Evolutionary conservation across 2,329 filamentous ascomycete genomes (phyloP), one percentile per base, ranked within the genome.

Genomic region (Penicillium sp.): DNA sequence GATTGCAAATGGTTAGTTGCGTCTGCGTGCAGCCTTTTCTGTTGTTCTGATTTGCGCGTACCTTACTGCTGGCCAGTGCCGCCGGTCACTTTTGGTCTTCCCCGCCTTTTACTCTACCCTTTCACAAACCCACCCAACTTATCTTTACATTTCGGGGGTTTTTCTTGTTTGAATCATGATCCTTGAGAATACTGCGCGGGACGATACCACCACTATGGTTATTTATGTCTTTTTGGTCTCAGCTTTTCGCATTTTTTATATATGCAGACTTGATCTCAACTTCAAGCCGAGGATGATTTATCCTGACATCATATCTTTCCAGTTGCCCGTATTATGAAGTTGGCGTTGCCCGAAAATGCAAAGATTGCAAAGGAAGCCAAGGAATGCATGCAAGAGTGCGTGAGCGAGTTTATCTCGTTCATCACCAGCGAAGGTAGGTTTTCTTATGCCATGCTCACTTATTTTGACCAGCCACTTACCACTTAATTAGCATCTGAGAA

Each of bases 321-420:
- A 99, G 95, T 99, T 71, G 95, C 95, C 65, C 90, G 95, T 56
- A 98, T 99, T 77, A 99, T 99, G 95, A 99, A 99, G 78, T 90
- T 92, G 69, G 95, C 95, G 7, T 83, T 99, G 49, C 95, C 95
- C 51, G 95, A 99, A 65, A 99, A 99, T 73, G 95, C 95, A 67
- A 99, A 99, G 80, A 99, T 99, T 61, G 93, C 93, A 59, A 99
- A 99, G 75, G 95, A 99, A 75, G 95, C 95, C 55, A 99, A 99
- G 77, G 95, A 99, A 76, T 99, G 95, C 79, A 98, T 99, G 95
- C 95, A 99, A 77, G 95, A 99, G 78, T 99, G 95, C 73, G 95
- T 99, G 58, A 97, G 93, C 87, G 95, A 99, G 80, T 99, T 99
- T 78, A 99, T 99, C 81, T 96, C 92, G 7, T 99, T 99, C 83